phyloP scores from a whole-genome alignment of 345 rosid genomes.

The Pugionium cornutum region DNA sequence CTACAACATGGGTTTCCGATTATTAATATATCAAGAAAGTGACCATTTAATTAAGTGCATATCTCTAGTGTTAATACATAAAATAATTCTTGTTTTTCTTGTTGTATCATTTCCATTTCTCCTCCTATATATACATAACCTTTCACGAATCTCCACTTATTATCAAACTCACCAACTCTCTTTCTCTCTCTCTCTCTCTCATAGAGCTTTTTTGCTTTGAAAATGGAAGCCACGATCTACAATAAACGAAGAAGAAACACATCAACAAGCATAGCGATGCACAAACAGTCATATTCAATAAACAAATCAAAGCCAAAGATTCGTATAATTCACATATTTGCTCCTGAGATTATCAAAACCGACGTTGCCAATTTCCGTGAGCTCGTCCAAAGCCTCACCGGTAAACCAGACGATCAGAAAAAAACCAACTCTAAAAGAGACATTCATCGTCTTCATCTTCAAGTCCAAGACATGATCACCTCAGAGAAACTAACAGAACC shows the following conservation, averaged over 20 bases:
- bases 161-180: conserved; percentile 49
- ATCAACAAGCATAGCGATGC: conserved; percentile 45
- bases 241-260: conserved; percentile 40
- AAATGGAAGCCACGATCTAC: conserved; percentile 48
- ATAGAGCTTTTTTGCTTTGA: conserved; percentile 24
- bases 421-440: conserved; percentile 32
- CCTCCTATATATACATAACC: conserved; percentile 27
- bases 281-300: conserved; percentile 51
- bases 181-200: conserved; percentile 25
- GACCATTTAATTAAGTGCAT: conserved; percentile 9
- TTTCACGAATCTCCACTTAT: conserved; percentile 20
- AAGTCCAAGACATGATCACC: too few relatives aligned
- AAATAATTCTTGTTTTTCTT: background rate
- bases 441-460: too few relatives aligned
- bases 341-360: conserved; percentile 94
- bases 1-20: too few relatives aligned
- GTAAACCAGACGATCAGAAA: conserved; percentile 56
- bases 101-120: conserved; percentile 4
- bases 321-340: conserved; percentile 82
- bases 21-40: too few relatives aligned
- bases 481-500: too few relatives aligned
- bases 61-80: background rate
- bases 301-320: conserved; percentile 77
- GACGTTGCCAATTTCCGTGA: conserved; percentile 86
- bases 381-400: conserved; percentile 88